Conservation (phyloP, 768 basidiomycete genomes). For the Podaxis carcinomalis region DNA sequence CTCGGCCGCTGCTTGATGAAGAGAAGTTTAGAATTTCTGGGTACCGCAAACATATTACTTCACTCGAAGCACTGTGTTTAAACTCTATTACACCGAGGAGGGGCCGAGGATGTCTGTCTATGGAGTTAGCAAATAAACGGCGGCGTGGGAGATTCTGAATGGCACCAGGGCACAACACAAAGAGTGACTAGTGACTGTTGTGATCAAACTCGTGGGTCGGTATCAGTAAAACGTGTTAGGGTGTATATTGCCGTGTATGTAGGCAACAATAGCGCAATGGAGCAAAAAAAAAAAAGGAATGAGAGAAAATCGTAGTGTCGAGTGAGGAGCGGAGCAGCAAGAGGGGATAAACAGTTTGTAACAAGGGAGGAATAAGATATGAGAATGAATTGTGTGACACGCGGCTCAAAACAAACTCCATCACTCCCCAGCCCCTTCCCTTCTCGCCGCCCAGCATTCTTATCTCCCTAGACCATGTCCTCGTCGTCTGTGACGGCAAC, state of each 20-base stretch:
- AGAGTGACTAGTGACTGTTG: not conserved
- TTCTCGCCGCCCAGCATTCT: slow-evolving; percentile 11
- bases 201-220: not conserved
- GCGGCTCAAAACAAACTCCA: slow-evolving; percentile 1
- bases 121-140: not conserved
- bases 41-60: no score
- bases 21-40: no score
- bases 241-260: not conserved
- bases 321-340: not conserved
- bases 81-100: no score
- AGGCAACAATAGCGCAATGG: not conserved
- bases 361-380: not conserved
- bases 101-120: not conserved
- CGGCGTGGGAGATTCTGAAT: not conserved
- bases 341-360: not conserved
- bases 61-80: no score
- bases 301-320: not conserved
- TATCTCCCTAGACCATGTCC: slow-evolving; percentile 40
- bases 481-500: slow-evolving; percentile 51
- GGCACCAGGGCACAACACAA: not conserved
- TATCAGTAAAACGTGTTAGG: not conserved
- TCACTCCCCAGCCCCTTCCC: slow-evolving; percentile 1
- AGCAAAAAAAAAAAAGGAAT: not conserved
- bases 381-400: not conserved
- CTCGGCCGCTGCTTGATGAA: no score